Percentiles rank a stretch among this genome's conserved stretches.
Conservation (phyloP, 176 grass and related monocot species). For the Lolium multiflorum region DNA sequence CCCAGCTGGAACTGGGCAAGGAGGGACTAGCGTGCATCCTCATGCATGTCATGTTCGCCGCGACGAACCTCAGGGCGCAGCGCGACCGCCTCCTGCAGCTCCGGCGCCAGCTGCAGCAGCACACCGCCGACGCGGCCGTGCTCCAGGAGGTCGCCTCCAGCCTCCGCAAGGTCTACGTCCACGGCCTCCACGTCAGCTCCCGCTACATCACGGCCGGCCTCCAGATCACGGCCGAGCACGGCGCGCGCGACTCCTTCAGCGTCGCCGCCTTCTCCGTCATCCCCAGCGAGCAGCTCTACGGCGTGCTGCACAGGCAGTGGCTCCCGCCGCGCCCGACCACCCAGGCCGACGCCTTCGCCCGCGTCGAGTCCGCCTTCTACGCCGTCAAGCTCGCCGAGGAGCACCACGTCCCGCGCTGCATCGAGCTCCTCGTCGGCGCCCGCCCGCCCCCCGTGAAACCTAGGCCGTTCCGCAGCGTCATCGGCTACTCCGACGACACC, state of each 20-base stretch:
- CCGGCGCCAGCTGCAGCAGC: too few relatives aligned
- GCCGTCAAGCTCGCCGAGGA: neutral
- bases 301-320: neutral
- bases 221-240: neutral
- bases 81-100: too few relatives aligned
- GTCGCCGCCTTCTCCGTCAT: neutral
- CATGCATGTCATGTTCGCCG: too few relatives aligned
- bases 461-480: neutral
- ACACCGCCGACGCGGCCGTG: too few relatives aligned
- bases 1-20: neutral
- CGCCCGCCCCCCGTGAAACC: neutral
- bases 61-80: too few relatives aligned
- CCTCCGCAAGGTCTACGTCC: too few relatives aligned
- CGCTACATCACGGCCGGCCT: neutral
- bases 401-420: neutral
- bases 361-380: conserved; percentile 1
- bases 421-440: neutral
- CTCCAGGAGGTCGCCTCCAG: too few relatives aligned
- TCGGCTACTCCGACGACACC: neutral
- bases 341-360: neutral
- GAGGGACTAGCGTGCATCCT: neutral
- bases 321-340: neutral
- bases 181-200: too few relatives aligned
- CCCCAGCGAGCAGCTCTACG: neutral
- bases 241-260: neutral